Base-by-base conservation (phyloP, 208 protist species). In the Trypanosoma platydactyli region DNA sequence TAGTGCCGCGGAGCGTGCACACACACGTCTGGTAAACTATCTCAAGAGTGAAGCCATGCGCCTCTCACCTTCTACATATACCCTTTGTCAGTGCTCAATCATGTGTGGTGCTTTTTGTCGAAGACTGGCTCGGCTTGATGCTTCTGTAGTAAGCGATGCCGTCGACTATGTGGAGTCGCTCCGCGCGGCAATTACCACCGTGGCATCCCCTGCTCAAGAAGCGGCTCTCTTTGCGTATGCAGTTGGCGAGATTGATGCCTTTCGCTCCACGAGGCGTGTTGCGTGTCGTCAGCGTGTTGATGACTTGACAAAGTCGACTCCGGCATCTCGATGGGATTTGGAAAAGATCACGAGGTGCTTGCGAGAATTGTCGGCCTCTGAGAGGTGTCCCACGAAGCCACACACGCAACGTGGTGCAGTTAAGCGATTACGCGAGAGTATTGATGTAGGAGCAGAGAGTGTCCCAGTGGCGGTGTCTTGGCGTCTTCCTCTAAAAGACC, bases 401-500 rank as follows among this genome's bases (percentile, higher is more conserved):
- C 18, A 33, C 2, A 0, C 27, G n/a, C n/a, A 6, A 13, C 49
- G 55, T 29, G 45, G 52, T 79, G 20, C 45, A 1, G 20, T 3
- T 22, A 71, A 83, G 76, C 60, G 81, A 30, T 73, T 66, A 22
- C 65, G 58, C 18, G 75, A 79, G 25, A 73, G 68, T 42, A 71
- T 71, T 24, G 55, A 59, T 20, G 24, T 24, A 4, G 25, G 45
- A 33, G 33, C 3, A 42, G 56, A 38, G 18, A 22, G 41, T 16
- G 57, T 20, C 22, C 53, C 33, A n/a, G 48, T 29, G 35, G 40
- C 73, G 22, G 63, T 65, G 57, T 63, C 46, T 30, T 70, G 66
- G 49, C 69, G 54, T 29, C 45, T 64, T 18, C 81, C 84, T 16
- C 73, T 93, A 61, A 75, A 82, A 13, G 89, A 95, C 51, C 80